phyloP scores from a whole-genome alignment of 2,329 filamentous ascomycete species.

The Aspergillus pseudoglaucus region DNA sequence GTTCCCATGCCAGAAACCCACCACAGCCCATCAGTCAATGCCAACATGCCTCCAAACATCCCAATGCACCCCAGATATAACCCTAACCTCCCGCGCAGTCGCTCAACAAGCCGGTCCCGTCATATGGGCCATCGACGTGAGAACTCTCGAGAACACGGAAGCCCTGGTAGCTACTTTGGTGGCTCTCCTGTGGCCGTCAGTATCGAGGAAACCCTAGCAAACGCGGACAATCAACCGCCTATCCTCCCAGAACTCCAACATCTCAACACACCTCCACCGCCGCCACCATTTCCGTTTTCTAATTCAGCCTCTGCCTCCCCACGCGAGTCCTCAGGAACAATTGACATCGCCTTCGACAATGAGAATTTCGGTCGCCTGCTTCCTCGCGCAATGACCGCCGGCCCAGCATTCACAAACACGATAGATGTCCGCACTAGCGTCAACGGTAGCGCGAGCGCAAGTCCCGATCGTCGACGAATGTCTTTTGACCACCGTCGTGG shows the following conservation, averaged over 20 bases:
- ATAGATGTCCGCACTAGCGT: background rate
- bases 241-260: constrained; percentile 58
- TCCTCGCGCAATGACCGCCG: constrained; percentile 31
- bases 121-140: constrained; percentile 25
- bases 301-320: constrained; percentile 20
- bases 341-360: constrained; percentile 37
- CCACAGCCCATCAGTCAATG: constrained; percentile 11
- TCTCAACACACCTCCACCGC: constrained; percentile 49
- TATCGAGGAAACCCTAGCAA: constrained; percentile 50
- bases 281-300: constrained; percentile 38
- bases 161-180: constrained; percentile 19
- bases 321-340: constrained; percentile 33
- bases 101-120: constrained; percentile 35
- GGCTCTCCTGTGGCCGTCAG: constrained; percentile 41
- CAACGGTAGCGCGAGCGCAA: constrained; percentile 16
- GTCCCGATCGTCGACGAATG: constrained; percentile 32
- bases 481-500: constrained; percentile 47
- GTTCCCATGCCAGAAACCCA: constrained; percentile 26
- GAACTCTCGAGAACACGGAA: constrained; percentile 19
- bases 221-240: constrained; percentile 32
- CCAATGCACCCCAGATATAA: constrained; percentile 38
- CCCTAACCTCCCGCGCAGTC: constrained; percentile 32
- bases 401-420: constrained; percentile 19
- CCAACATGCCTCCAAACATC: constrained; percentile 22
- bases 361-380: constrained; percentile 29